Evolutionary conservation across 176 grass and related monocot genomes (phyloP).

Genomic region (Aegilops sharonensis): DNA sequence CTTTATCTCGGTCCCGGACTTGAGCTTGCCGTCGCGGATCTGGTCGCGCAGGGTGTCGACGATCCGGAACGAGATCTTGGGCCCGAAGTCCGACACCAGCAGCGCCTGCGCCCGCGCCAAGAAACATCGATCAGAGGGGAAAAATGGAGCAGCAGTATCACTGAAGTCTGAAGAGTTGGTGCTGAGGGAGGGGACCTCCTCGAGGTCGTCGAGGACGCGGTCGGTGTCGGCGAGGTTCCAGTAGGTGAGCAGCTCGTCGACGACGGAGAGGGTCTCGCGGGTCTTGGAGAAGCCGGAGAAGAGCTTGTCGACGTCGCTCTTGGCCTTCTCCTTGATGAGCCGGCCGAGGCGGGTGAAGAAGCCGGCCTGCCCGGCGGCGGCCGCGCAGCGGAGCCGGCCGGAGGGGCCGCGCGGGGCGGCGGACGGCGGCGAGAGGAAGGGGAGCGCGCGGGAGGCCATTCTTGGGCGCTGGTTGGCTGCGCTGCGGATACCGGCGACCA

Average conservation of each 20-base stretch:
- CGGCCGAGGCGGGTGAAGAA: constrained; percentile 95
- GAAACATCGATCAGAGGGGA: no score
- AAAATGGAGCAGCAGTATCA: no score
- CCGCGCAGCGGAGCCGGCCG: constrained; percentile 30
- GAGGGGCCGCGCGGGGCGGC: not conserved
- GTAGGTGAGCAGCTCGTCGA: constrained; percentile 98
- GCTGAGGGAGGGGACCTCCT: constrained; percentile 46
- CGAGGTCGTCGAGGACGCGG: constrained; percentile 89
- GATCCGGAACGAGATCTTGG: constrained; percentile 89
- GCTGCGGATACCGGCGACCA: not conserved
- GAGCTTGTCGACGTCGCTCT: constrained; percentile 96
- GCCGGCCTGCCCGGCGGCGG: constrained; percentile 80
- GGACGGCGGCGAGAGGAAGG: constrained; percentile 49
- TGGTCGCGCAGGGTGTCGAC: constrained; percentile 87
- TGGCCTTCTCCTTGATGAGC: constrained; percentile 98
- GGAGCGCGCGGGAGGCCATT: constrained; percentile 57
- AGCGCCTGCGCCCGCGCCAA: constrained; percentile 50
- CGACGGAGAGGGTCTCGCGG: constrained; percentile 88
- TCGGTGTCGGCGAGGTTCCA: constrained; percentile 97
- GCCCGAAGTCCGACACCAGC: constrained; percentile 97
- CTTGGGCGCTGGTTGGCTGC: constrained; percentile 3
- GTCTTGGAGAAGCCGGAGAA: constrained; percentile 99
- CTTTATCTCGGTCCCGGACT: constrained; percentile 93
- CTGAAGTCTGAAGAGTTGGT: not conserved
- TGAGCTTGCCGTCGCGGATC: constrained; percentile 89